Evolutionary conservation across 2,329 filamentous ascomycete species (phyloP).

Genomic region (Verticillium isaacii): DNA sequence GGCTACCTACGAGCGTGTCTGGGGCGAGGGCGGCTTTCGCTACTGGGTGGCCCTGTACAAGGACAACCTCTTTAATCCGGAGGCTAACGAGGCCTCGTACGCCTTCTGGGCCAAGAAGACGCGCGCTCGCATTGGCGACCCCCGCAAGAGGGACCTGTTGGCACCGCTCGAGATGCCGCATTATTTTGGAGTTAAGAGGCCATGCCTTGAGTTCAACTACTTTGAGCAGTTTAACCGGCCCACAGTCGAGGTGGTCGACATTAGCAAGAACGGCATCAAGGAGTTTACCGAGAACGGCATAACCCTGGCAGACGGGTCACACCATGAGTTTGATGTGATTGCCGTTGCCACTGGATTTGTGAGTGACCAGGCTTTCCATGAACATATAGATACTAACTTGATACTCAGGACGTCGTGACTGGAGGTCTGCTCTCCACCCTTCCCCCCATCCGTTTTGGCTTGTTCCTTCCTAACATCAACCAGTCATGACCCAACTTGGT

Average conservation of each 20-base stretch:
- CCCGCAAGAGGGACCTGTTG: conserved; percentile 42
- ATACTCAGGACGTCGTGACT: conserved; percentile 23
- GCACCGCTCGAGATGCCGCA: conserved; percentile 48
- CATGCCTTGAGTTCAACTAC: conserved; percentile 36
- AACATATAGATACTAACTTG: conserved; percentile 2
- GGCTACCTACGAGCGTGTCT: conserved; percentile 42
- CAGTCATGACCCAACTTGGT: conserved; percentile 39
- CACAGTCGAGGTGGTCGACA: conserved; percentile 36
- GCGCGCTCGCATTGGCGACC: conserved; percentile 43
- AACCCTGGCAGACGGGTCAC: conserved; percentile 31
- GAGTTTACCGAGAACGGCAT: conserved; percentile 36
- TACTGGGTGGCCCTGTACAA: conserved; percentile 51
- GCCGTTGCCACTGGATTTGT: conserved; percentile 41
- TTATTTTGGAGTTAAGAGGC: conserved; percentile 49
- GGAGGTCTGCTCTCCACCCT: conserved; percentile 21
- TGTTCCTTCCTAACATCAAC: not conserved
- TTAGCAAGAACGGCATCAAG: conserved; percentile 33
- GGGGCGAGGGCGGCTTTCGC: conserved; percentile 47
- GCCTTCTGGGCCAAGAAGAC: conserved; percentile 51
- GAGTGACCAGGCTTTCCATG: not conserved
- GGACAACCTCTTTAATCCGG: conserved; percentile 38
- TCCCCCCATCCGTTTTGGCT: not conserved
- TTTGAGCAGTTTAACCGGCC: conserved; percentile 42
- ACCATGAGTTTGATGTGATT: conserved; percentile 37
- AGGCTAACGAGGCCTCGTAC: conserved; percentile 49